These are phyloP conservation scores for Moringa oleifera DNA, from an alignment of 345 rosid species.

Conservation along the genomic window DNA sequence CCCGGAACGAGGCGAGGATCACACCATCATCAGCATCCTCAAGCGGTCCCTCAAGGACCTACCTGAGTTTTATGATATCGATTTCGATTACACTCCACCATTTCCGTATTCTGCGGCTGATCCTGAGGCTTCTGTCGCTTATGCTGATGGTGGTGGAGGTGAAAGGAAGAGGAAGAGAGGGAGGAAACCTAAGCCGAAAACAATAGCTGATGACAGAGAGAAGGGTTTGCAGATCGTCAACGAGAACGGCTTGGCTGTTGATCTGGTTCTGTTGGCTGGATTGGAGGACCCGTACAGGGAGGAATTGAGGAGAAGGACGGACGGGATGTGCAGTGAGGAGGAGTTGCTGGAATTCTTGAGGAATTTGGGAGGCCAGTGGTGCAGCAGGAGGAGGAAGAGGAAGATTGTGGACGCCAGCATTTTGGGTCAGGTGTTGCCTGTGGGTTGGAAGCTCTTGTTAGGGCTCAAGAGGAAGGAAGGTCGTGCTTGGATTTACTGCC, in stretches of 20 bases:
- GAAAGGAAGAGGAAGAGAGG: conserved; percentile 64
- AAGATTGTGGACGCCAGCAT: conserved; percentile 64
- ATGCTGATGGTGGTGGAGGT: background rate
- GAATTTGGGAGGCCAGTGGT: conserved; percentile 66
- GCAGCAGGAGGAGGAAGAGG: conserved; percentile 79
- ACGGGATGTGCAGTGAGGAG: conserved; percentile 50
- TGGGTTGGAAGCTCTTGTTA: conserved; percentile 72
- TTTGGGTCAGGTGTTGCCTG: conserved; percentile 52
- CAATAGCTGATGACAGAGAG: conserved; percentile 24
- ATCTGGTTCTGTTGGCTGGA: conserved; percentile 32
- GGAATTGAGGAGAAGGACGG: conserved; percentile 54
- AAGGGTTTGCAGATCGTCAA: conserved; percentile 37
- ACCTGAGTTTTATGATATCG: conserved; percentile 35
- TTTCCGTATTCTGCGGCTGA: background rate
- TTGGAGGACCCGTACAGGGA: conserved; percentile 51
- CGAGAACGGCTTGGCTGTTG: conserved; percentile 42
- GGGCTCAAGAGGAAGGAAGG: conserved; percentile 70
- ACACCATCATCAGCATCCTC: conserved; percentile 40
- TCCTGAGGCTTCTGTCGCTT: background rate
- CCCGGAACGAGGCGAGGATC: conserved; percentile 43
- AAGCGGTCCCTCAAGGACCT: conserved; percentile 37
- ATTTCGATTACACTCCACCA: conserved; percentile 20
- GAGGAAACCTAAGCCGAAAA: conserved; percentile 36
- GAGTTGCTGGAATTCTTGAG: conserved; percentile 52
- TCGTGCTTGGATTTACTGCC: conserved; percentile 58